phyloP scores from a whole-genome alignment of 306 rosid genomes.

The Bauhinia variegata region DNA sequence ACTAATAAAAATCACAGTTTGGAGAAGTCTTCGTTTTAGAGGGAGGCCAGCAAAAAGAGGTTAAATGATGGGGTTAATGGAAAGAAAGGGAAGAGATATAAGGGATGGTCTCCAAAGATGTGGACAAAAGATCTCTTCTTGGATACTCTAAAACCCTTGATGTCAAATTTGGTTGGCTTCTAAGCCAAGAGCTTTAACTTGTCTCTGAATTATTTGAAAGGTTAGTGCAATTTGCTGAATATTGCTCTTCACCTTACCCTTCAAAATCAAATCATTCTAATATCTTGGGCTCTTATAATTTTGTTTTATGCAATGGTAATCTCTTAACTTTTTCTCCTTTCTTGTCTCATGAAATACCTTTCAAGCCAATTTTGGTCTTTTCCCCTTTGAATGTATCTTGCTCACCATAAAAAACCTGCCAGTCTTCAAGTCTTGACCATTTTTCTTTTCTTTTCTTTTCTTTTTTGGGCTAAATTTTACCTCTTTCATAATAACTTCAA shows the following conservation, averaged over 20 bases:
- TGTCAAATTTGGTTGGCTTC: conserved; percentile 81
- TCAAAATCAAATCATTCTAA: no score
- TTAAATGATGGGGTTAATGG: conserved; percentile 67
- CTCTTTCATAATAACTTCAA: not conserved
- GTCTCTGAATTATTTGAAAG: conserved; percentile 43
- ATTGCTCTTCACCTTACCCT: no score
- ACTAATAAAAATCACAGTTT: conserved; percentile 44
- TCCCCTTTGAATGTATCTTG: conserved; percentile 30
- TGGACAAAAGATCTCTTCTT: conserved; percentile 82
- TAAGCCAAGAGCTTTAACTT: conserved; percentile 48
- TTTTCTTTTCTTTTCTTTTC: not conserved
- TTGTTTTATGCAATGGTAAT: conserved; percentile 32
- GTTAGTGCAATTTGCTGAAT: conserved; percentile 26
- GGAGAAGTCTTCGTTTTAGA: conserved; percentile 46
- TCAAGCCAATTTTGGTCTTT: conserved; percentile 35
- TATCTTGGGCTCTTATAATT: no score
- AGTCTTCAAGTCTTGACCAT: not conserved
- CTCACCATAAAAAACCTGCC: conserved; percentile 13
- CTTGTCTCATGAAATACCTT: conserved; percentile 31
- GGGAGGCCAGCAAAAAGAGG: conserved; percentile 54
- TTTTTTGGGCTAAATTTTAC: not conserved
- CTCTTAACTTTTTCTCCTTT: conserved; percentile 28
- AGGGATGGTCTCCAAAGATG: conserved; percentile 84
- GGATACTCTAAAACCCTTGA: conserved; percentile 63
- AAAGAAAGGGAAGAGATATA: conserved; percentile 48